Percentiles rank a stretch among this genome's conserved stretches.
phyloP scores from a whole-genome alignment of 768 basidiomycete genomes.

The Hysterangium stoloniferum region DNA sequence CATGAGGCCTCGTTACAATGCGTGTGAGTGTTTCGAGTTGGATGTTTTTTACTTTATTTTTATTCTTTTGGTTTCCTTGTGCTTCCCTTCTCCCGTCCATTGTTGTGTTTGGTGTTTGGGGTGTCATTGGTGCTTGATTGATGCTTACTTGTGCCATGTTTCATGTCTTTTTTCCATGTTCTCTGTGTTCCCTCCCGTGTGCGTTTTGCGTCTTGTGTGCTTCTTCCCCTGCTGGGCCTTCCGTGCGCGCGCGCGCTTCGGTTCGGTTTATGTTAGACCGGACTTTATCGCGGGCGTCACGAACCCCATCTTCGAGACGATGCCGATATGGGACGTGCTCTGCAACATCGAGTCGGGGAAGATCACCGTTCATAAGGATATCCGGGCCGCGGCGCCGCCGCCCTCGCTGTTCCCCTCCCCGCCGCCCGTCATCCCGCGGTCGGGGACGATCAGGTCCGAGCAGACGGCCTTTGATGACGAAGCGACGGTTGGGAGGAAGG shows the following conservation, averaged over 20 bases:
- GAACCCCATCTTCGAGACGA: conserved; percentile 90
- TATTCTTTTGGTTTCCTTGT: background rate
- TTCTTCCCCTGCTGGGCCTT: too few relatives aligned
- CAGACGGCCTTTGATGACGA: conserved; percentile 48
- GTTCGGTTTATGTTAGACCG: conserved; percentile 46
- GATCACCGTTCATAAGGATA: conserved; percentile 84
- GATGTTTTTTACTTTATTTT: conserved; percentile 6
- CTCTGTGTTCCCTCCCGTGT: too few relatives aligned
- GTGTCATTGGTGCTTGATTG: too few relatives aligned
- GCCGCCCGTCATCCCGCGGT: conserved; percentile 44
- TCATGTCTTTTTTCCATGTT: background rate
- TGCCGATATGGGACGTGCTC: conserved; percentile 85
- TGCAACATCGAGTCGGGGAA: conserved; percentile 85
- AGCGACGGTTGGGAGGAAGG: conserved; percentile 64
- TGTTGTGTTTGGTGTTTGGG: too few relatives aligned
- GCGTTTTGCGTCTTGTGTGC: too few relatives aligned
- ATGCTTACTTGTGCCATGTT: too few relatives aligned
- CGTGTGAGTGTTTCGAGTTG: conserved; percentile 47
- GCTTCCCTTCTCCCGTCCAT: too few relatives aligned
- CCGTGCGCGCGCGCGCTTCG: too few relatives aligned
- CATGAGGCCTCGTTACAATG: conserved; percentile 87
- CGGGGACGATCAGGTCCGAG: conserved; percentile 61
- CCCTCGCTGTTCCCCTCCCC: conserved; percentile 31
- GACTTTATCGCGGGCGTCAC: conserved; percentile 97
- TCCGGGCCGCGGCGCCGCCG: conserved; percentile 37